Conservation (phyloP, 257 asterid genomes). For the Rhazya stricta region DNA sequence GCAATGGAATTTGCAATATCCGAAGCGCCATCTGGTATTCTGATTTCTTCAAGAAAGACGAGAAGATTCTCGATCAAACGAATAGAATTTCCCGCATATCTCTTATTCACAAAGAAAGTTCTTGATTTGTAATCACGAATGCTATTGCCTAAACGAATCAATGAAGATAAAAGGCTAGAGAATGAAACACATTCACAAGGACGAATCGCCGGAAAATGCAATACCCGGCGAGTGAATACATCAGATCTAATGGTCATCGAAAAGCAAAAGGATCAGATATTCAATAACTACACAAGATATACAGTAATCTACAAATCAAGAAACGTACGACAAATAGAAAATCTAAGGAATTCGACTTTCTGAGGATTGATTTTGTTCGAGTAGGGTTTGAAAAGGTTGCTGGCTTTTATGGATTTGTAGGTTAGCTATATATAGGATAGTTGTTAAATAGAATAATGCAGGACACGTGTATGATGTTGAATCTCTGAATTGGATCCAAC, state of each 20-base stretch:
- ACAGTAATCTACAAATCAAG: not conserved
- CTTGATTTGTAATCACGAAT: slow-evolving; percentile 47
- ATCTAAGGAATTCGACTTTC: slow-evolving; percentile 1
- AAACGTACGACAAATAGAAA: not conserved
- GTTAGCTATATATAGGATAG: slow-evolving; percentile 16
- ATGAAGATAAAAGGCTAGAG: slow-evolving; percentile 38
- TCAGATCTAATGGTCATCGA: slow-evolving; percentile 47
- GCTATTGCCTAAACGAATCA: slow-evolving; percentile 37
- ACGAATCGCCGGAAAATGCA: slow-evolving; percentile 77
- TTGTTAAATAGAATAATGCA: not conserved
- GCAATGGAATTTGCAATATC: slow-evolving; percentile 16
- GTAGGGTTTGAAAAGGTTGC: not conserved
- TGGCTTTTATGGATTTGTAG: slow-evolving; percentile 11
- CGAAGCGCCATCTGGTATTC: slow-evolving; percentile 4
- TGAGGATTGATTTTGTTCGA: not conserved
- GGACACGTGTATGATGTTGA: slow-evolving; percentile 35
- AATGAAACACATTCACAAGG: slow-evolving; percentile 56
- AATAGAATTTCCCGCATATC: slow-evolving; percentile 40
- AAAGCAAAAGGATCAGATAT: not conserved
- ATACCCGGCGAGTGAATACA: slow-evolving; percentile 67
- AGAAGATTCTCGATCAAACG: slow-evolving; percentile 47
- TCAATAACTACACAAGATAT: slow-evolving; percentile 12
- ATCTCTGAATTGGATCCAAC: slow-evolving; percentile 8
- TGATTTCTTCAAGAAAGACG: slow-evolving; percentile 54
- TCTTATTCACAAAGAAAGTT: slow-evolving; percentile 45